Base-by-base conservation (phyloP, 2,329 filamentous ascomycete genomes). In the Teratosphaeria viscida region DNA sequence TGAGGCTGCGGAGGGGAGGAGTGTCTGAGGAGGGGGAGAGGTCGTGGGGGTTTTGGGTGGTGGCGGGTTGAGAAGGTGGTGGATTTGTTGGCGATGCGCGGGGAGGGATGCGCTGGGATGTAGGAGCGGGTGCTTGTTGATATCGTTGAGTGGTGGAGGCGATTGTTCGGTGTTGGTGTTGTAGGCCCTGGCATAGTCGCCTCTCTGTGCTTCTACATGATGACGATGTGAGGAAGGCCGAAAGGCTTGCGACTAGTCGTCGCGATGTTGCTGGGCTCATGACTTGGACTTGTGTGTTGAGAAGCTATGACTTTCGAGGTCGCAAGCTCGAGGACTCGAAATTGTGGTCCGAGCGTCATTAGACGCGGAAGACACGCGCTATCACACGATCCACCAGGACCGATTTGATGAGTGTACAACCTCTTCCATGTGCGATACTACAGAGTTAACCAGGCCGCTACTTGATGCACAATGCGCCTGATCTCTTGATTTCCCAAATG, bases 1-100 rank as follows among this genome's bases (percentile, higher is more conserved):
- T 79, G 26, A 84, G 74, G 53, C 75, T 75, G 60, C 74, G 74
- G 56, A 65, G 63, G 52, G 70, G 60, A 16, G 62, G 54, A 14
- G 60, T 61, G 19, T 69, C 62, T 58, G 64, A 59, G 57, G 61
- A 60, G 55, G 64, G 63, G 16, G 64, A 65, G 29, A 67, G 62
- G 61, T 32, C 29, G 55, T 43, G 29, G 54, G 34, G 66, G 37
- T 23, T 23, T 23, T 23, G 23, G 37, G 16, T 14, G 16, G 37
- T 52, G 23, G 23, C 5, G 23, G 56, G 14, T 29, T 49, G 75
- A 75, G 60, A 73, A 73, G 55, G 63, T 61, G 55, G 68, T 60
- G 27, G 61, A 54, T n/a, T 61, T 61, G 23, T 66, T 60, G 61
- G 63, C 63, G 34, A 68, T 61, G 62, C 26, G 10, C 43, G 59